Percentiles rank a stretch among this genome's conserved stretches.
Evolutionary conservation across 164 flowering plant genomes (phyloP).

Genomic region (Protea cynaroides): DNA sequence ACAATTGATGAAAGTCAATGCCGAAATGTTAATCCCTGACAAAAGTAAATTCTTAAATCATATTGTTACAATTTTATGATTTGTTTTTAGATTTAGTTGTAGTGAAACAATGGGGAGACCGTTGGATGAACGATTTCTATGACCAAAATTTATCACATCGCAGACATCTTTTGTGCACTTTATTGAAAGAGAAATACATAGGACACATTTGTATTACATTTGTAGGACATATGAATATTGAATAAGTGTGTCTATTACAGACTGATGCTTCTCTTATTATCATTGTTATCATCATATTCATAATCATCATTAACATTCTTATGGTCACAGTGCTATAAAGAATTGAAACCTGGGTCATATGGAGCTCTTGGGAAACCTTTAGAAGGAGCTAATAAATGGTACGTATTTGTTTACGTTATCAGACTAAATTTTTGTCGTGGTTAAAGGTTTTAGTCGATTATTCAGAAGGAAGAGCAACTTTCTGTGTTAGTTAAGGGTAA

Average conservation of each 20-base stretch:
- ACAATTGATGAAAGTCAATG: background rate
- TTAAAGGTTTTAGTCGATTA: background rate
- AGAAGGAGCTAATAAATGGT: constrained; percentile 76
- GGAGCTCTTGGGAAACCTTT: constrained; percentile 59
- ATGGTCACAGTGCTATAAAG: constrained; percentile 57
- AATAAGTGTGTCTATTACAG: background rate
- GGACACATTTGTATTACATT: too few relatives aligned
- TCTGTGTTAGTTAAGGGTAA: too few relatives aligned
- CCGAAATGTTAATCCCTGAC: too few relatives aligned
- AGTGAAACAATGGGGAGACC: background rate
- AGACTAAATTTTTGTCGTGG: background rate
- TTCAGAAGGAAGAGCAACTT: too few relatives aligned
- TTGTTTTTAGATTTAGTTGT: too few relatives aligned
- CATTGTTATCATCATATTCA: background rate
- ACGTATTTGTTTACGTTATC: constrained; percentile 9
- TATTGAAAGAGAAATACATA: too few relatives aligned
- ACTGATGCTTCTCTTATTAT: too few relatives aligned
- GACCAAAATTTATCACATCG: background rate
- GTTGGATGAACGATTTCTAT: background rate
- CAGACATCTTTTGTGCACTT: too few relatives aligned
- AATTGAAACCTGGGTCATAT: constrained; percentile 55
- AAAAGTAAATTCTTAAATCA: too few relatives aligned
- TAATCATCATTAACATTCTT: background rate
- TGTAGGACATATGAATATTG: background rate
- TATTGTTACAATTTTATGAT: too few relatives aligned